phyloP scores from a whole-genome alignment of 345 rosid genomes.

The Dipteronia sinensis region DNA sequence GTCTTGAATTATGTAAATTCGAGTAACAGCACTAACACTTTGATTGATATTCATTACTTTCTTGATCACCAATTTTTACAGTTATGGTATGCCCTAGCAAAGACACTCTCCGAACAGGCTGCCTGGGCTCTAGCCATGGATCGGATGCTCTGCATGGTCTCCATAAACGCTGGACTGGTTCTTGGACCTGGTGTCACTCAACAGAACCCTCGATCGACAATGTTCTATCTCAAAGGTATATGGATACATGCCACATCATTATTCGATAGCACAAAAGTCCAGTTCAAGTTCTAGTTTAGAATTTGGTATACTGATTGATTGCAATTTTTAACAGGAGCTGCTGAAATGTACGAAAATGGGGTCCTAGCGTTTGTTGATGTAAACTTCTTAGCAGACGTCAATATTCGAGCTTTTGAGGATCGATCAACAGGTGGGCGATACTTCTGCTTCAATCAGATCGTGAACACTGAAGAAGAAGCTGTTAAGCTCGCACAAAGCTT shows the following conservation, averaged over 20 bases:
- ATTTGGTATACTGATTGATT: neutral
- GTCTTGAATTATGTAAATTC: neutral
- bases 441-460: conserved; percentile 77
- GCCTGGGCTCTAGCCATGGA: conserved; percentile 98
- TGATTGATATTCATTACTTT: neutral
- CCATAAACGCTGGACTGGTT: conserved; percentile 74
- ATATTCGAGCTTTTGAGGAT: conserved; percentile 71
- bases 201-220: conserved; percentile 62
- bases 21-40: neutral
- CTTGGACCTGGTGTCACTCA: conserved; percentile 69
- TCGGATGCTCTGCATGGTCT: conserved; percentile 76
- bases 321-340: conserved; percentile 54
- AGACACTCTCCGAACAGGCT: conserved; percentile 78
- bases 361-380: conserved; percentile 66
- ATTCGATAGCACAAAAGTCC: neutral
- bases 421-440: conserved; percentile 69
- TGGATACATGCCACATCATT: neutral
- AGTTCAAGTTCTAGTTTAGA: neutral
- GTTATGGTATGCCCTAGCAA: conserved; percentile 83
- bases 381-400: conserved; percentile 63
- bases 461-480: conserved; percentile 60
- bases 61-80: conserved; percentile 25
- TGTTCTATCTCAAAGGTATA: conserved; percentile 83
- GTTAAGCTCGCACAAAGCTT: conserved; percentile 56
- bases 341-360: conserved; percentile 83